These are phyloP conservation scores for Coprinopsis strossmayeri DNA, from an alignment of 768 basidiomycete genomes.

Conservation along the genomic window DNA sequence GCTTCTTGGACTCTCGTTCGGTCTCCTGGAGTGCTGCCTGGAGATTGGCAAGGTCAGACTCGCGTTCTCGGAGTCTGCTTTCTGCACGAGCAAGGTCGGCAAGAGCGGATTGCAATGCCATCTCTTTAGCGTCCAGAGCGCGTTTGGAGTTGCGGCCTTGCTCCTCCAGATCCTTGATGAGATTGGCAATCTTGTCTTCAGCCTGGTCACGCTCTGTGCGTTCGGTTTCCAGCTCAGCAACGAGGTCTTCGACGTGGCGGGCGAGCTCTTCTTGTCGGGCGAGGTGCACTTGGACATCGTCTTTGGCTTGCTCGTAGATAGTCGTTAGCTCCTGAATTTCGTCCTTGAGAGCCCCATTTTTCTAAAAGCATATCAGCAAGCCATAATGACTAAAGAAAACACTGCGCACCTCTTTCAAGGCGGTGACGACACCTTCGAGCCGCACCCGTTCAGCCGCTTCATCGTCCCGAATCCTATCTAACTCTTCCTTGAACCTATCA, in stretches of 20 bases:
- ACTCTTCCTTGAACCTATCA: constrained; percentile 13
- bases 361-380: constrained; percentile 35
- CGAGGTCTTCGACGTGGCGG: constrained; percentile 65
- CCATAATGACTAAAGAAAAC: not conserved
- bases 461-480: constrained; percentile 50
- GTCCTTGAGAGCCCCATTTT: constrained; percentile 56
- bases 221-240: constrained; percentile 53
- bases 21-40: constrained; percentile 64
- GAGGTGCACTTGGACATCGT: constrained; percentile 63
- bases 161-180: constrained; percentile 60
- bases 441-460: constrained; percentile 63
- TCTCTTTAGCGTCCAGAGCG: constrained; percentile 62
- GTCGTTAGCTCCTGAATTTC: constrained; percentile 62
- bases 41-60: constrained; percentile 67
- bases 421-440: constrained; percentile 56
- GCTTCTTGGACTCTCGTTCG: constrained; percentile 71
- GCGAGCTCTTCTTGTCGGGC: constrained; percentile 75
- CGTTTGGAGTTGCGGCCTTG: constrained; percentile 55
- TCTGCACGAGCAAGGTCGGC: constrained; percentile 59
- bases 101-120: constrained; percentile 56
- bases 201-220: constrained; percentile 47
- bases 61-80: constrained; percentile 61
- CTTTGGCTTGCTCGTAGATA: constrained; percentile 54
- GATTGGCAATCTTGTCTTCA: constrained; percentile 46
- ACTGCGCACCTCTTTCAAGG: constrained; percentile 71